Conservation (phyloP, 192 early-diverging fungal genomes). For the Rhizophagus sp. region DNA sequence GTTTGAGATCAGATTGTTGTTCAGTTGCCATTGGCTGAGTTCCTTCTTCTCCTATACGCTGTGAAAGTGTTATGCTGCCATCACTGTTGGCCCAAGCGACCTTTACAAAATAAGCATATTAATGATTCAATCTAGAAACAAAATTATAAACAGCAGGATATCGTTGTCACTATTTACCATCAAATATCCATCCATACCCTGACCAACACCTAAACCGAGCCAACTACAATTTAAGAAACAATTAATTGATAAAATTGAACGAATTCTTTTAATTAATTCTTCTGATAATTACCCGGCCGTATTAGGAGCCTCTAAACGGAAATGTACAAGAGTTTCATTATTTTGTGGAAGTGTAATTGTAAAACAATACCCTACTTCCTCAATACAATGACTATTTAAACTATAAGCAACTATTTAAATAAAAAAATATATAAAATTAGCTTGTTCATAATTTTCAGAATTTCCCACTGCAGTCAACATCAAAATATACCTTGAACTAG, state of each 20-base stretch:
- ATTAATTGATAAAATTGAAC: neutral
- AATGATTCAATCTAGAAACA: neutral
- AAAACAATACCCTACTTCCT: neutral
- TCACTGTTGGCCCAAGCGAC: conserved; percentile 10
- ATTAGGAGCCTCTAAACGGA: conserved; percentile 2
- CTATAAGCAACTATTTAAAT: neutral
- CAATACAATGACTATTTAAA: neutral
- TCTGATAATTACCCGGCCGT: conserved; percentile 19
- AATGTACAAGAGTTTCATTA: neutral
- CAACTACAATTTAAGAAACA: neutral
- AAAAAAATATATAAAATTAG: neutral
- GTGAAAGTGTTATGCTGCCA: neutral
- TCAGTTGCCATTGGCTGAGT: neutral
- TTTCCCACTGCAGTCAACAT: neutral
- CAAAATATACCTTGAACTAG: neutral
- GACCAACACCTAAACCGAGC: conserved; percentile 19
- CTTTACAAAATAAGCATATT: neutral
- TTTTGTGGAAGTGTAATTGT: neutral
- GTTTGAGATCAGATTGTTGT: conserved; percentile 11
- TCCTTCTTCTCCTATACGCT: neutral
- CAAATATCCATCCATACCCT: conserved; percentile 19
- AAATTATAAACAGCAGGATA: neutral
- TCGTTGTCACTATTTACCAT: conserved; percentile 1
- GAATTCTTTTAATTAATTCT: neutral
- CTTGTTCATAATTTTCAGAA: no score